Percentiles rank a stretch among this genome's conserved stretches.
phyloP scores from a whole-genome alignment of 176 grass and related monocot genomes.

The Luzula sylvatica region DNA sequence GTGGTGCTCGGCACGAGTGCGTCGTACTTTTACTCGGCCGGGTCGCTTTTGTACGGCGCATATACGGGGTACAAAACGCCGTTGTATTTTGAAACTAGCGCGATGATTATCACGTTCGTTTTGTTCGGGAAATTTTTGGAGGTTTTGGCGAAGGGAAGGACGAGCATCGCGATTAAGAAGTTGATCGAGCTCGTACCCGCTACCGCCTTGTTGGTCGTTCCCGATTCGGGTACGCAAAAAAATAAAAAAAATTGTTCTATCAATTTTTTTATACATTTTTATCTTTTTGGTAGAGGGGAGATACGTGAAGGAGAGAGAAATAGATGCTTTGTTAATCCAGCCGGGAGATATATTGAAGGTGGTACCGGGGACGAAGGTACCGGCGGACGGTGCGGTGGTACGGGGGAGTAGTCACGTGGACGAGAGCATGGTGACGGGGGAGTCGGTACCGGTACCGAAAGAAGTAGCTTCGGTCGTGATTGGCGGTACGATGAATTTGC shows the following conservation, averaged over 20 bases:
- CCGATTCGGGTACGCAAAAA: constrained; percentile 56
- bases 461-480: constrained; percentile 67
- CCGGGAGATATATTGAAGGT: constrained; percentile 91
- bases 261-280: not conserved
- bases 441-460: constrained; percentile 70
- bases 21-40: constrained; percentile 83
- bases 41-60: constrained; percentile 64
- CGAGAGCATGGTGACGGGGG: constrained; percentile 99
- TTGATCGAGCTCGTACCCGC: constrained; percentile 89
- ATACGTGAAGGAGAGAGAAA: constrained; percentile 60
- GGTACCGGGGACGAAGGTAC: constrained; percentile 88
- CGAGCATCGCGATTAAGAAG: constrained; percentile 96
- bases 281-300: constrained; percentile 60
- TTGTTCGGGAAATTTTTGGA: constrained; percentile 97
- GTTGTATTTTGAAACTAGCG: constrained; percentile 97
- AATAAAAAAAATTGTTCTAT: not conserved
- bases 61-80: constrained; percentile 59
- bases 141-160: constrained; percentile 91
- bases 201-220: constrained; percentile 83
- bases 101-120: constrained; percentile 99
- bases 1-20: constrained; percentile 87
- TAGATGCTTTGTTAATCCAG: constrained; percentile 88
- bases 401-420: constrained; percentile 91
- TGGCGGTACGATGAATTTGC: constrained; percentile 94
- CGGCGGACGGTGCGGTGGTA: constrained; percentile 68